Evolutionary conservation across 2,329 filamentous ascomycete genomes (phyloP).

Genomic region (Sphaerostilbella broomeana): DNA sequence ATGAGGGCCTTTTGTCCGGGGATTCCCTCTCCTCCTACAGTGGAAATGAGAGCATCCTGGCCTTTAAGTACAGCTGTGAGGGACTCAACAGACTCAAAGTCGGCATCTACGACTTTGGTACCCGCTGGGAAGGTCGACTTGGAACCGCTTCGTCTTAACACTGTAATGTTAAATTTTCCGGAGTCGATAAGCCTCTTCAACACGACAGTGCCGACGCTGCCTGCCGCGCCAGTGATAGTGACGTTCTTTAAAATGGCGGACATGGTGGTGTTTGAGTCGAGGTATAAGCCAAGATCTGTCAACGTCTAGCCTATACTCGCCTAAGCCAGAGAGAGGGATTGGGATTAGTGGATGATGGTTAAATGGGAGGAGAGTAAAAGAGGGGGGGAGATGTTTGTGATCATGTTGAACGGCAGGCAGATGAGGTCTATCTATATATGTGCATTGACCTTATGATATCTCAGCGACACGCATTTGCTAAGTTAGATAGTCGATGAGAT

Average conservation of each 20-base stretch:
- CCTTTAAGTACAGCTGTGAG: constrained; percentile 46
- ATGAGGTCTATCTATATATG: too few relatives aligned
- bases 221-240: constrained; percentile 31
- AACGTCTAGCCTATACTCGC: too few relatives aligned
- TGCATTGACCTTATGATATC: too few relatives aligned
- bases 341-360: too few relatives aligned
- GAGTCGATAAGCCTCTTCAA: constrained; percentile 26
- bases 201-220: constrained; percentile 28
- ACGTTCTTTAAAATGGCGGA: constrained; percentile 31
- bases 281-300: too few relatives aligned
- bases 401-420: too few relatives aligned
- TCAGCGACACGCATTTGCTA: too few relatives aligned
- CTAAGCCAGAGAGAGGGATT: too few relatives aligned
- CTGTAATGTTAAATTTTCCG: constrained; percentile 29
- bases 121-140: constrained; percentile 25
- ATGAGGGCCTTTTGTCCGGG: constrained; percentile 36
- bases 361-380: too few relatives aligned
- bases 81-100: constrained; percentile 37
- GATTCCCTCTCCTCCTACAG: constrained; percentile 30
- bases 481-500: too few relatives aligned
- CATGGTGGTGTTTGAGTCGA: constrained; percentile 19
- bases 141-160: constrained; percentile 36
- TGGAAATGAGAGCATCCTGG: constrained; percentile 49
- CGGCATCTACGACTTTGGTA: constrained; percentile 28
- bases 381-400: too few relatives aligned